Base-by-base conservation (phyloP, 306 rosid species). In the Neltuma alba region DNA sequence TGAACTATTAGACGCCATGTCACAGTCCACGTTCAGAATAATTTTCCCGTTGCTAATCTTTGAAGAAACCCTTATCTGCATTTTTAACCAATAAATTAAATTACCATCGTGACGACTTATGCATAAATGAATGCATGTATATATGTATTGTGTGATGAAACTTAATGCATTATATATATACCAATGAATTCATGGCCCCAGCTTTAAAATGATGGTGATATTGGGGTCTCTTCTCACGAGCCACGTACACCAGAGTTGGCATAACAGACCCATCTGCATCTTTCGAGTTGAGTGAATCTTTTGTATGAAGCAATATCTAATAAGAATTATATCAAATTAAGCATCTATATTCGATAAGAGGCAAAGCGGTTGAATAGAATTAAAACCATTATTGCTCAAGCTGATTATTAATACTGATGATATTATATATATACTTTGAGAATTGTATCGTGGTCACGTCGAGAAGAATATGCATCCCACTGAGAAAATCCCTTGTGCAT, bases 161-260 rank as follows among this genome's bases (percentile, higher is more conserved):
- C 47, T 23, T 37, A 16, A 13, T 2, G 30, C 31, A 13, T 18
- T 9, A 63, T 12, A 37, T 7, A 7, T 1, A 37, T 82, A 92
- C 98, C 97, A 94, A 30, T 23, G 98, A 88, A 86, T 94, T 94
- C 94, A 91, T 89, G 23, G 98, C 94, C 73, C 97, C 98, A 5
- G 97, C 97, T 85, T 94, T 92, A 87, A 87, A 94, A 85, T 92
- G 87, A 60, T 94, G 98, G 44, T 42, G 86, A 79, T 76, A 48
- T 4, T 87, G 92, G 12, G 94, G 97, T 21, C 98, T 88, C 82
- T 94, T 94, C 82, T 92, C 97, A 1, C 98, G 86, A 27, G 98
- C 97, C 81, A 94, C 75, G 84, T 94, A 94, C 54, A 89, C 94
- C 5, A 94, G 74, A 84, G 90, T 76, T 74, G 98, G 97, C 81